phyloP scores from a whole-genome alignment of 1,139 yeast genomes.

The Candida sanyaensis region DNA sequence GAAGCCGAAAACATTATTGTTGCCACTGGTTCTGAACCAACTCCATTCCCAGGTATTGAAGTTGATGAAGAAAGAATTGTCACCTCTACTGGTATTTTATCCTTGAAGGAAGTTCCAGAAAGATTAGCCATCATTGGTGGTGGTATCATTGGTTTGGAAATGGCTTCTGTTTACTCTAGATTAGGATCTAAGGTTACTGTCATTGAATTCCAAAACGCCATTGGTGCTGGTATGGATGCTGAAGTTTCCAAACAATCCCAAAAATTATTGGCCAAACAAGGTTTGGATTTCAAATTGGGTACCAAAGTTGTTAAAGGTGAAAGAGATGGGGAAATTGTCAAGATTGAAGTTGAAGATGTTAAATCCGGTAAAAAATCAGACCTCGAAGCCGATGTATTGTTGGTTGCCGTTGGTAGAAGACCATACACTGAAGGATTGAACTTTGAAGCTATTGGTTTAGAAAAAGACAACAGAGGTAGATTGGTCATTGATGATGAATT shows the following conservation, averaged over 20 bases:
- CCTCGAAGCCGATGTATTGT: slow-evolving; percentile 85
- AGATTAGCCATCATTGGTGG: slow-evolving; percentile 94
- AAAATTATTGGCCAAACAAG: slow-evolving; percentile 91
- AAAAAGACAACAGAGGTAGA: slow-evolving; percentile 88
- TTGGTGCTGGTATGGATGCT: slow-evolving; percentile 96
- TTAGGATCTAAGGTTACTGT: slow-evolving; percentile 95
- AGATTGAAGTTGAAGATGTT: slow-evolving; percentile 85
- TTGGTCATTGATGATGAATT: slow-evolving; percentile 91
- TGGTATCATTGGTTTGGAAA: slow-evolving; percentile 98
- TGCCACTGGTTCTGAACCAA: slow-evolving; percentile 98
- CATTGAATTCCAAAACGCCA: slow-evolving; percentile 84
- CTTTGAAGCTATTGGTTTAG: slow-evolving; percentile 86
- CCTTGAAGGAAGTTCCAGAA: slow-evolving; percentile 88
- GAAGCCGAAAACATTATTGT: slow-evolving; percentile 87
- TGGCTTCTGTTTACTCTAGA: slow-evolving; percentile 98
- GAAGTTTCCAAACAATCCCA: slow-evolving; percentile 91
- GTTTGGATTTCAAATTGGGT: slow-evolving; percentile 87
- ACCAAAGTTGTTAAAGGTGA: slow-evolving; percentile 88
- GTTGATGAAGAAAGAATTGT: slow-evolving; percentile 98
- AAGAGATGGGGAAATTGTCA: slow-evolving; percentile 85
- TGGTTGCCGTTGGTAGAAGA: slow-evolving; percentile 99
- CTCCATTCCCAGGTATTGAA: slow-evolving; percentile 98
- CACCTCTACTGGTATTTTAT: slow-evolving; percentile 89
- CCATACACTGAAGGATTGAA: slow-evolving; percentile 92
- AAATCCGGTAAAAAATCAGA: slow-evolving; percentile 81